Conservation (phyloP, 2,329 filamentous ascomycete species). For the Cordyceps sp. region DNA sequence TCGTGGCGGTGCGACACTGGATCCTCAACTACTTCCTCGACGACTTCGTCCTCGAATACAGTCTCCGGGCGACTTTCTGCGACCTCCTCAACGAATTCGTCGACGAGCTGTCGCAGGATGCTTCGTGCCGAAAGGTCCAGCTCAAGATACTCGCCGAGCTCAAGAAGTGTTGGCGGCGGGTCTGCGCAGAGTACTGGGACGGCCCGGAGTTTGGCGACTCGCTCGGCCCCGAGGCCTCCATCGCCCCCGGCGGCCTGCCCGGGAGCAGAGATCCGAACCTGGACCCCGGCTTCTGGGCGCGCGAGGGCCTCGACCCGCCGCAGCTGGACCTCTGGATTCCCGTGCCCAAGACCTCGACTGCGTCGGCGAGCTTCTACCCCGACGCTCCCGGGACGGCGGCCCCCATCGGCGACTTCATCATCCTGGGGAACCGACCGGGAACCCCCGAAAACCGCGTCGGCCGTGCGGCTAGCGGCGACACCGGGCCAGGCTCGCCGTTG, state of each 20-base stretch:
- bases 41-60: slow-evolving; percentile 68
- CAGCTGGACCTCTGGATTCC: slow-evolving; percentile 24
- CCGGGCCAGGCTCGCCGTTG: slow-evolving; percentile 26
- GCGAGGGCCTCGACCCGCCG: slow-evolving; percentile 23
- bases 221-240: slow-evolving; percentile 45
- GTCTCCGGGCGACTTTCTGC: slow-evolving; percentile 65
- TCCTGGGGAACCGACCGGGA: slow-evolving; percentile 25
- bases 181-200: slow-evolving; percentile 84
- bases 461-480: slow-evolving; percentile 6
- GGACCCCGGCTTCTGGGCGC: slow-evolving; percentile 38
- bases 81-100: slow-evolving; percentile 57
- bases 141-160: slow-evolving; percentile 83
- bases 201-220: slow-evolving; percentile 47
- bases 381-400: slow-evolving; percentile 29
- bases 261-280: slow-evolving; percentile 39
- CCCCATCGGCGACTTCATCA: slow-evolving; percentile 27
- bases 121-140: slow-evolving; percentile 30
- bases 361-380: slow-evolving; percentile 18
- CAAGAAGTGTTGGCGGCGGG: slow-evolving; percentile 92
- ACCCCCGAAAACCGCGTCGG: slow-evolving; percentile 25
- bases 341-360: slow-evolving; percentile 8
- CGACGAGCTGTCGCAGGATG: slow-evolving; percentile 32
- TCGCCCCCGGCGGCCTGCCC: slow-evolving; percentile 59
- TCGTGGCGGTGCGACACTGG: slow-evolving; percentile 93
- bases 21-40: slow-evolving; percentile 95